These are phyloP conservation scores for Tuctoria greenei DNA, from an alignment of 176 grass and related monocot species.

Conservation along the genomic window DNA sequence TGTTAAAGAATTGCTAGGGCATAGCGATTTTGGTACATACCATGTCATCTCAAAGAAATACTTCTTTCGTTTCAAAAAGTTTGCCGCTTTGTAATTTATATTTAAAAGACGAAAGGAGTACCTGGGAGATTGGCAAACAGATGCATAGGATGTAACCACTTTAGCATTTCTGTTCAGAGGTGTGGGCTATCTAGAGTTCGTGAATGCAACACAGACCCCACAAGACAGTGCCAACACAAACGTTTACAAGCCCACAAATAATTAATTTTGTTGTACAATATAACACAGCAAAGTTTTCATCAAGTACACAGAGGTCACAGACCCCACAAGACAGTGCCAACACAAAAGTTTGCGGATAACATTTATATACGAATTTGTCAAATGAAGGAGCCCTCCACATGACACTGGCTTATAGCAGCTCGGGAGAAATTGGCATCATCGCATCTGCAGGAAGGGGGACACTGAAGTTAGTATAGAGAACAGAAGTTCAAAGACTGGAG, in stretches of 20 bases:
- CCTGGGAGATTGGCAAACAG: too few species aligned
- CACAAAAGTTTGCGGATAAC: constrained; percentile 10
- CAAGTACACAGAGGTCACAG: constrained; percentile 1
- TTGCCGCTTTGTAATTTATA: too few species aligned
- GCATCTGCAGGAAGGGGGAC: constrained; percentile 16
- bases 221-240: too few species aligned
- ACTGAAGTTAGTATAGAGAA: neutral
- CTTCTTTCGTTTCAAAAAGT: too few species aligned
- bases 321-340: constrained; percentile 12
- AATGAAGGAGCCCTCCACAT: neutral
- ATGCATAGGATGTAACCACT: too few species aligned
- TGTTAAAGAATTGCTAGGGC: too few species aligned
- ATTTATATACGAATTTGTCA: constrained; percentile 46
- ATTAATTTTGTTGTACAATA: constrained; percentile 33
- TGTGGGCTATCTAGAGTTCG: too few species aligned
- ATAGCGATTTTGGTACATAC: too few species aligned
- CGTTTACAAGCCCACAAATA: neutral
- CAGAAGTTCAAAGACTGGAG: neutral
- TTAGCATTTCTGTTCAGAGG: neutral
- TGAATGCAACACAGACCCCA: neutral
- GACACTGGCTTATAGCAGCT: constrained; percentile 10
- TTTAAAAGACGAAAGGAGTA: too few species aligned
- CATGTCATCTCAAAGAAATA: too few species aligned
- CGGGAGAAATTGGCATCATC: neutral
- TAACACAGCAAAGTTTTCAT: constrained; percentile 25